Conservation (phyloP, 2,329 filamentous ascomycete genomes). For the Pseudogymnoascus sp. region DNA sequence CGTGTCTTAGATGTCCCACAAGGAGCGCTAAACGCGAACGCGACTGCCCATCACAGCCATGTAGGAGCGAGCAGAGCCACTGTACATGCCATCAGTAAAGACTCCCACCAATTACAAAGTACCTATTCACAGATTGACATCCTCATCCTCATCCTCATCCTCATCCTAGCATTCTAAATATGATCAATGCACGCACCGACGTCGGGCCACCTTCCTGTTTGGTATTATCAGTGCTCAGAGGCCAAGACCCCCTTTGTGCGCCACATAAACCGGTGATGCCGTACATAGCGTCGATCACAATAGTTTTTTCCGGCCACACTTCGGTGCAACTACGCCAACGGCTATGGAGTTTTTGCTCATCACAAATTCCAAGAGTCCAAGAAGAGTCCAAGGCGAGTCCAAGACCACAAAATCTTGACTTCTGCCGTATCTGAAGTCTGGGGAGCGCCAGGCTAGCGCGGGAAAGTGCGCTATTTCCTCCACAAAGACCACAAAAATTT, state of each 20-base stretch:
- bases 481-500: neutral
- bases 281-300: slow-evolving; percentile 1
- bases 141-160: no score
- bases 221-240: neutral
- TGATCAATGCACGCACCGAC: neutral
- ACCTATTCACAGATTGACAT: neutral
- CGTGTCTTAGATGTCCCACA: neutral
- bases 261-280: neutral
- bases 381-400: neutral
- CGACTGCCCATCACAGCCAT: neutral
- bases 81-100: neutral
- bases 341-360: neutral
- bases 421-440: neutral
- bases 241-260: neutral
- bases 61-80: neutral
- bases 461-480: neutral
- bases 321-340: neutral
- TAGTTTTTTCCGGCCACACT: neutral
- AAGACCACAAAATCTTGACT: neutral
- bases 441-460: neutral
- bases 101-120: neutral
- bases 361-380: neutral
- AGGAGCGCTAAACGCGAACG: neutral
- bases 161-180: neutral
- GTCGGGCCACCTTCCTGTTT: neutral